These are phyloP conservation scores for Fusarium marasasianum DNA, from an alignment of 2,329 filamentous ascomycete species.

Conservation along the genomic window DNA sequence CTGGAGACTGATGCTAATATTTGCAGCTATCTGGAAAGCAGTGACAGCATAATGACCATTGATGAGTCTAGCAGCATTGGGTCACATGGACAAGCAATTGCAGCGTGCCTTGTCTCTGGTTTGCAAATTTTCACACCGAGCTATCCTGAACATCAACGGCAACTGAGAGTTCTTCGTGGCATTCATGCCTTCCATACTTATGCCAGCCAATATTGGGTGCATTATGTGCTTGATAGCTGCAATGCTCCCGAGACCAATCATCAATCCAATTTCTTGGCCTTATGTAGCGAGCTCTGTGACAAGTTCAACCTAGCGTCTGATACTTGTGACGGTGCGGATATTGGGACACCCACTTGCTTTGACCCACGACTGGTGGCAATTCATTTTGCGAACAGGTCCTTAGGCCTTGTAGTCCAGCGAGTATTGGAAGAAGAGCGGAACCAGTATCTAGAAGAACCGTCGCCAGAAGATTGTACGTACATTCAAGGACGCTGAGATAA, in stretches of 20 bases:
- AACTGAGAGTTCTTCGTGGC: neutral
- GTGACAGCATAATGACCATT: neutral
- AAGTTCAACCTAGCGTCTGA: neutral
- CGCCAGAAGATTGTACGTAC: neutral
- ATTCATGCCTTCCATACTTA: neutral
- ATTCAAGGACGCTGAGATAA: neutral
- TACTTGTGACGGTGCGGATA: neutral
- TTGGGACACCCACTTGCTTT: neutral
- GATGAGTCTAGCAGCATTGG: neutral
- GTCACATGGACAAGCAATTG: neutral
- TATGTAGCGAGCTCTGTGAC: neutral
- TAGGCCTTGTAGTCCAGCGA: neutral
- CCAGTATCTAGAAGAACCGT: neutral
- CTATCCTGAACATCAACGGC: neutral
- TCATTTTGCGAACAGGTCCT: neutral
- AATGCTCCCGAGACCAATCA: fast-evolving
- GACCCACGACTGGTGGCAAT: neutral
- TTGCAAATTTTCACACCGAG: neutral
- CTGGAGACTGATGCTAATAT: neutral
- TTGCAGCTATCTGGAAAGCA: neutral
- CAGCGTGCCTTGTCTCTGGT: neutral
- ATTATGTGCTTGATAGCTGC: neutral
- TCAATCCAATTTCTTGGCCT: neutral
- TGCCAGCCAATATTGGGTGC: neutral
- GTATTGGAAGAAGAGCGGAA: neutral